These are phyloP conservation scores for Prunus dulcis DNA, from an alignment of 306 rosid species.

Conservation along the genomic window DNA sequence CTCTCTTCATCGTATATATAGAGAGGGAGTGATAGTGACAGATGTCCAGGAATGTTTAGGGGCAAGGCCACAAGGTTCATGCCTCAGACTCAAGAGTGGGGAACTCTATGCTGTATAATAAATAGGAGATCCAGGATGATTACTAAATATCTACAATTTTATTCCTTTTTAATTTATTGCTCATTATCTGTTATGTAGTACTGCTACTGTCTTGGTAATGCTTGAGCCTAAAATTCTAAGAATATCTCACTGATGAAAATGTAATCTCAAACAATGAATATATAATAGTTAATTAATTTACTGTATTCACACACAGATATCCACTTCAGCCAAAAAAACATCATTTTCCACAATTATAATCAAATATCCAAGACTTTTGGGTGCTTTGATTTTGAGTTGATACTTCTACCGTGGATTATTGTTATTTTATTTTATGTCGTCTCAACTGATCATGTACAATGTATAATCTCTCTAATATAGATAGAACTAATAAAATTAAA, in stretches of 20 bases:
- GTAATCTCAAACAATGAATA: neutral
- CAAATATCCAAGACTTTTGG: conserved; percentile 8
- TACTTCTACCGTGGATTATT: neutral
- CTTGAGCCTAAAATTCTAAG: neutral
- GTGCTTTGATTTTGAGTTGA: neutral
- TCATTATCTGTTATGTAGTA: neutral
- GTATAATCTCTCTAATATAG: neutral
- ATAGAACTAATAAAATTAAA: too few species aligned
- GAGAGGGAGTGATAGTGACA: neutral
- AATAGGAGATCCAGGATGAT: conserved; percentile 42
- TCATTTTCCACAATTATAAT: neutral
- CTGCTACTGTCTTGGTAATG: neutral
- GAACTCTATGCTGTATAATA: conserved; percentile 29
- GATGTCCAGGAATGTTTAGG: neutral
- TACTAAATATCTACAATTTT: conserved; percentile 18
- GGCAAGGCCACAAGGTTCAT: conserved; percentile 48
- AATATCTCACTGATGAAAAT: neutral
- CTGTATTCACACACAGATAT: neutral
- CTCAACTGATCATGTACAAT: too few species aligned
- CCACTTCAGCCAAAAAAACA: neutral
- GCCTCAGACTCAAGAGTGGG: conserved; percentile 47
- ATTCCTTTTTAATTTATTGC: conserved; percentile 3
- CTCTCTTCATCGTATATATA: conserved; percentile 3
- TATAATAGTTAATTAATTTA: neutral
- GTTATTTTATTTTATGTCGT: too few species aligned